Percentiles rank a stretch among this genome's conserved stretches.
phyloP scores from a whole-genome alignment of 2,329 filamentous ascomycete genomes.

The Colletotrichum plurivorum region DNA sequence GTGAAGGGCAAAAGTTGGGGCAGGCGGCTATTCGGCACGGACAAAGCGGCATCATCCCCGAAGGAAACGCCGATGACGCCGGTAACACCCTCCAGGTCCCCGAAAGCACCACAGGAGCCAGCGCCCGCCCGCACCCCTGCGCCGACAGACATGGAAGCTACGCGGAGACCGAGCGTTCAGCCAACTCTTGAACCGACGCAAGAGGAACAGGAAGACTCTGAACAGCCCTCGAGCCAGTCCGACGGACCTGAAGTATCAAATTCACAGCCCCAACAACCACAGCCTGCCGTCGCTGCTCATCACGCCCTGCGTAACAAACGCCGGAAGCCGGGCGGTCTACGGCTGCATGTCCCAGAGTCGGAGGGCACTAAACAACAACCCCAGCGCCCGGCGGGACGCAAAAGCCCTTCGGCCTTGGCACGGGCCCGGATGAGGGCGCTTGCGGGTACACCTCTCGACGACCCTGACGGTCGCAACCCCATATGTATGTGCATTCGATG shows the following conservation, averaged over 20 bases:
- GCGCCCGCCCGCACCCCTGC: slow-evolving; percentile 6
- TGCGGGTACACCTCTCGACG: slow-evolving; percentile 59
- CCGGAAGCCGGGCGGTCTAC: slow-evolving; percentile 25
- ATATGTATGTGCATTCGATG: slow-evolving; percentile 52
- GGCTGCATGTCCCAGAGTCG: slow-evolving; percentile 28
- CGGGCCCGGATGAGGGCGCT: slow-evolving; percentile 60
- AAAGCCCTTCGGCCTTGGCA: slow-evolving; percentile 60
- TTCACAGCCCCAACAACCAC: slow-evolving; percentile 16
- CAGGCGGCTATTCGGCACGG: slow-evolving; percentile 50
- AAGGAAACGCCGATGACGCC: slow-evolving; percentile 38
- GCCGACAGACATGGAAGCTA: slow-evolving; percentile 19
- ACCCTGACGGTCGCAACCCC: slow-evolving; percentile 56
- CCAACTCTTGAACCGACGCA: slow-evolving; percentile 35
- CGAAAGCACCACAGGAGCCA: slow-evolving; percentile 21
- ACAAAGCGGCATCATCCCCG: slow-evolving; percentile 29
- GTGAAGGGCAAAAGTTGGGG: slow-evolving; percentile 54
- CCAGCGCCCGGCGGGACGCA: slow-evolving; percentile 48
- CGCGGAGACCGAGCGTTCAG: slow-evolving; percentile 9
- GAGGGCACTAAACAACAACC: slow-evolving; percentile 17
- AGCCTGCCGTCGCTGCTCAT: slow-evolving; percentile 8
- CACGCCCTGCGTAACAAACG: slow-evolving; percentile 30
- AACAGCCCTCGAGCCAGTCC: slow-evolving; percentile 22
- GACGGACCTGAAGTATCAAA: slow-evolving; percentile 2
- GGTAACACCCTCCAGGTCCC: slow-evolving; percentile 27
- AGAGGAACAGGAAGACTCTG: slow-evolving; percentile 38